Evolutionary conservation across 23 red algal species (phyloP).

Genomic region (Chondrus crispus): DNA sequence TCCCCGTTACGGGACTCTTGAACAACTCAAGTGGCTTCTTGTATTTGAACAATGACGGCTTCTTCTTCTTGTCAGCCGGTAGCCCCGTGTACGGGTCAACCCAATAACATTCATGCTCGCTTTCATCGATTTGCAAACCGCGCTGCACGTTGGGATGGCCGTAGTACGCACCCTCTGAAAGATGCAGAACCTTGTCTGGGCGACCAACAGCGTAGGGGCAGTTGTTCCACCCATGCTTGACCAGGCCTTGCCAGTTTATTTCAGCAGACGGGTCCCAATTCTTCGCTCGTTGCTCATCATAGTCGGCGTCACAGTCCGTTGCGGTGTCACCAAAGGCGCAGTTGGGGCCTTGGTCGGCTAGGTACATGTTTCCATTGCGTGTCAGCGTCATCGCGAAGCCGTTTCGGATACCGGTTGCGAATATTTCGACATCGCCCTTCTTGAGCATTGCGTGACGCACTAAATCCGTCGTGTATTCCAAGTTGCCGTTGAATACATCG

Average conservation of each 20-base stretch:
- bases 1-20: constrained; percentile 44
- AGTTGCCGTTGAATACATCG: constrained; percentile 30
- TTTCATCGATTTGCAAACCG: no score
- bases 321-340: constrained; percentile 51
- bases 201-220: constrained; percentile 22
- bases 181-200: constrained; percentile 36
- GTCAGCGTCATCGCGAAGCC: constrained; percentile 32
- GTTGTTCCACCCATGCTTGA: not conserved
- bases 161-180: constrained; percentile 33
- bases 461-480: constrained; percentile 25
- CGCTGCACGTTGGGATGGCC: constrained; percentile 55
- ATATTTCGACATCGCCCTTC: constrained; percentile 17
- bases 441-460: not conserved
- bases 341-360: constrained; percentile 58
- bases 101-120: constrained; percentile 47
- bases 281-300: constrained; percentile 7
- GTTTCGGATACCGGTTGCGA: constrained; percentile 32
- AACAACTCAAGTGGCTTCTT: not conserved
- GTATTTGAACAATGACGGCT: constrained; percentile 16
- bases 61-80: constrained; percentile 16
- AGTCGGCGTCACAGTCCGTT: constrained; percentile 27
- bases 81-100: constrained; percentile 33
- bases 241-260: constrained; percentile 17
- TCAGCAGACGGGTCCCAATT: constrained; percentile 15
- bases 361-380: constrained; percentile 36